A percentile compares a stretch with the other conserved stretches of the same genome.
Conservation (phyloP, 352 stramenopile genomes). For the Phytophthora hybrid region DNA sequence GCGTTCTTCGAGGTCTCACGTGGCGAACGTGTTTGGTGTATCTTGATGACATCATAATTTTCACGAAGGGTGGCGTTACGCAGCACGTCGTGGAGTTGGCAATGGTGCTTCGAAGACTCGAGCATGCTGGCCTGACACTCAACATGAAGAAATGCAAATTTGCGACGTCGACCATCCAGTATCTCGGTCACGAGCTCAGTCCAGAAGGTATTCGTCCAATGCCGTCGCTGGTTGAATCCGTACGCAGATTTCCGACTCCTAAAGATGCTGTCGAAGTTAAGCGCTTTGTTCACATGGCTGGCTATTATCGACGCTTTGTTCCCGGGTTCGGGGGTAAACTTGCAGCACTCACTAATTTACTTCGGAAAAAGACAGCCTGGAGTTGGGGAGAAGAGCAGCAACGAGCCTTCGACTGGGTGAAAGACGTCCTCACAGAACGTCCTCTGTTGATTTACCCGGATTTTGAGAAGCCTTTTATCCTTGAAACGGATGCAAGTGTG, state of each 20-base stretch:
- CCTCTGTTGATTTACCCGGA: neutral
- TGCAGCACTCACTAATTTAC: neutral
- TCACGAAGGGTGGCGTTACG: neutral
- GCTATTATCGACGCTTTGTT: neutral
- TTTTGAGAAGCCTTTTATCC: neutral
- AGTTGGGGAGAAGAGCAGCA: neutral
- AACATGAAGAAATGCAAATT: neutral
- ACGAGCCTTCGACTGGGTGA: neutral
- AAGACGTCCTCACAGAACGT: neutral
- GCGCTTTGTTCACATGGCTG: neutral
- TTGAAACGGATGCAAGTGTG: neutral
- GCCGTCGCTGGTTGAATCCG: neutral
- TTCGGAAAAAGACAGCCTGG: neutral
- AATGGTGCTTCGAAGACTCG: neutral
- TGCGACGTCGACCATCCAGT: neutral
- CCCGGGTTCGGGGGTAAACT: neutral
- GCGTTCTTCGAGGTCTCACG: neutral
- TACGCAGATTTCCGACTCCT: neutral
- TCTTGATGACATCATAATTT: neutral
- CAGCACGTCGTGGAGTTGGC: neutral
- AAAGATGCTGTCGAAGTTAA: neutral
- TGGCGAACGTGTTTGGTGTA: neutral
- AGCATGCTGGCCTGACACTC: neutral
- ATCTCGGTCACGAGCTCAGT: neutral
- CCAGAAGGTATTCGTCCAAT: neutral